Conservation (phyloP, 768 basidiomycete species). For the Rhodotorula babjevae region DNA sequence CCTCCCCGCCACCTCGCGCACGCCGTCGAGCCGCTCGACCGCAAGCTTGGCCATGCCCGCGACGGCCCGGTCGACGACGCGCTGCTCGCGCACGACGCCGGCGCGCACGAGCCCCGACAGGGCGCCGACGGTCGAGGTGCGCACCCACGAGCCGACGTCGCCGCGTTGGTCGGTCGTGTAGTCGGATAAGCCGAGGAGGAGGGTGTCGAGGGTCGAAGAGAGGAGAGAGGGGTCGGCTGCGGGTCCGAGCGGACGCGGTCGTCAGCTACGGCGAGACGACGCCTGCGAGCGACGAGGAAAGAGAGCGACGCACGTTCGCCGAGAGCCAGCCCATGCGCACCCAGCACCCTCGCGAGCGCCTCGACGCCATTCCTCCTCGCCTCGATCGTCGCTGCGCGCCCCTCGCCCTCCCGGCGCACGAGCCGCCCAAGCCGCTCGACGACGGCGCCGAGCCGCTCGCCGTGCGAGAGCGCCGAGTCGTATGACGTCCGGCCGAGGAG, state of each 20-base stretch:
- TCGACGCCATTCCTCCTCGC: conserved; percentile 29
- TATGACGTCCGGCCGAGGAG: conserved; percentile 69
- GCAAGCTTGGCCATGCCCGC: conserved; percentile 78
- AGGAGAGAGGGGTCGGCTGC: conserved; percentile 1
- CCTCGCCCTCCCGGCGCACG: neutral
- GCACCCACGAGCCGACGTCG: conserved; percentile 94
- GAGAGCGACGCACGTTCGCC: neutral
- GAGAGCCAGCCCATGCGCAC: neutral
- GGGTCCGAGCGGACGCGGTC: too few species aligned
- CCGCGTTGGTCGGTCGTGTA: conserved; percentile 92
- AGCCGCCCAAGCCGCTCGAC: neutral
- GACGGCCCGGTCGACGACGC: conserved; percentile 52
- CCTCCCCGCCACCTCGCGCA: conserved; percentile 72
- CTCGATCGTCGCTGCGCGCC: conserved; percentile 6
- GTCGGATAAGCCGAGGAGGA: conserved; percentile 70
- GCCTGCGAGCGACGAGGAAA: too few species aligned
- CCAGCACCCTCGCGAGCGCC: conserved; percentile 11
- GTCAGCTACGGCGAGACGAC: neutral
- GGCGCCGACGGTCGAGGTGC: conserved; percentile 68
- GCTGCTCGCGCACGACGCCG: conserved; percentile 50
- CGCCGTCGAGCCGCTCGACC: conserved; percentile 83
- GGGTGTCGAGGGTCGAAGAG: conserved; percentile 49
- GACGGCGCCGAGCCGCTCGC: neutral
- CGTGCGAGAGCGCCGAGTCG: neutral
- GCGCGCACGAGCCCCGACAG: conserved; percentile 57